A percentile compares a stretch with the other conserved stretches of the same genome.
phyloP scores from a whole-genome alignment of 1,284 basidiomycete species.

The Rhodotorula sp. region DNA sequence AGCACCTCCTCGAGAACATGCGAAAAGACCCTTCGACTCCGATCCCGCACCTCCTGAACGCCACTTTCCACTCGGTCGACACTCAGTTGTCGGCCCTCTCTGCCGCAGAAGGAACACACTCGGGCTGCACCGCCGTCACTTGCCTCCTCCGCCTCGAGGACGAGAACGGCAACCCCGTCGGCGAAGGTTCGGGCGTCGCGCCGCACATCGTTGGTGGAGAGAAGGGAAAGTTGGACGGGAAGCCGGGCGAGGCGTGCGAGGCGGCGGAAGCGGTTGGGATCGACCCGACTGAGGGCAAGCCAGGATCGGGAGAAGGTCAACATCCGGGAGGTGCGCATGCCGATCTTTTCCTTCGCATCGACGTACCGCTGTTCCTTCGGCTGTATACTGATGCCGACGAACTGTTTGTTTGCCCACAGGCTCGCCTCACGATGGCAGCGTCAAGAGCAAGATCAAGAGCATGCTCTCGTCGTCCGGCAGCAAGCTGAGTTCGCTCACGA shows the following conservation, averaged over 20 bases:
- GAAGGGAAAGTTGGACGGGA: slow-evolving; percentile 16
- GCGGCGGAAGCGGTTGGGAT: slow-evolving; percentile 23
- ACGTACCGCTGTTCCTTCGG: background rate
- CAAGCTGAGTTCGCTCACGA: slow-evolving; percentile 4
- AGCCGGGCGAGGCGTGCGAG: slow-evolving; percentile 22
- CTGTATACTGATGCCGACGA: background rate
- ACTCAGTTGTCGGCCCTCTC: slow-evolving; percentile 60
- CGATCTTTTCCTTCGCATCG: no score
- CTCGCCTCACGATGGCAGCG: background rate
- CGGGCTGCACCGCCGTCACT: slow-evolving; percentile 94
- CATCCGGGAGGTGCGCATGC: background rate
- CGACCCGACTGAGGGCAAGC: slow-evolving; percentile 22
- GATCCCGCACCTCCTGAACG: slow-evolving; percentile 87
- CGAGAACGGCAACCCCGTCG: slow-evolving; percentile 49
- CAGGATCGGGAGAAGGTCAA: slow-evolving; percentile 3
- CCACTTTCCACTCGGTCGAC: slow-evolving; percentile 92
- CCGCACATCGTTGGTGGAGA: slow-evolving; percentile 9
- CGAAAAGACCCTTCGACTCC: slow-evolving; percentile 55
- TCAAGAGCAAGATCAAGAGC: slow-evolving; percentile 18
- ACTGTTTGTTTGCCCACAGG: background rate
- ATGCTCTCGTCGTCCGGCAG: slow-evolving; percentile 24
- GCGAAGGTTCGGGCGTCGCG: slow-evolving; percentile 32
- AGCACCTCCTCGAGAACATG: slow-evolving; percentile 49
- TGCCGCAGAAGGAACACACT: slow-evolving; percentile 85
- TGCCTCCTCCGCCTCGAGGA: slow-evolving; percentile 93